phyloP scores from a whole-genome alignment of 2,329 filamentous ascomycete species.

The Aspergillus brunneoviolaceus region DNA sequence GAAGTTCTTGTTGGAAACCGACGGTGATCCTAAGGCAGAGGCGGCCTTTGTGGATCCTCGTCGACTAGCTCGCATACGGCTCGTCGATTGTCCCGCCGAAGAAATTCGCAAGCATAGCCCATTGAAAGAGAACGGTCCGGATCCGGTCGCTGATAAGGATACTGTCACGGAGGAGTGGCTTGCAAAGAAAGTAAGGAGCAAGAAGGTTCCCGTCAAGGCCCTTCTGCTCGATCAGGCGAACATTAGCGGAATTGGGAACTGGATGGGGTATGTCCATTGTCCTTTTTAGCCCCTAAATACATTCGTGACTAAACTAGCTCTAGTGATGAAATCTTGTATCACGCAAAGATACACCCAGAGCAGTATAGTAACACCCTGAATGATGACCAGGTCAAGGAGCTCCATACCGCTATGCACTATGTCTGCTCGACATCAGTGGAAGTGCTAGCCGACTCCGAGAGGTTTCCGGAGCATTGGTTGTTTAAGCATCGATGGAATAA shows the following conservation, averaged over 20 bases:
- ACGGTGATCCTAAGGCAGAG: conserved; percentile 60
- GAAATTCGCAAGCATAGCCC: conserved; percentile 75
- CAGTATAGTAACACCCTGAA: conserved; percentile 84
- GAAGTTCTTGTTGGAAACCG: conserved; percentile 78
- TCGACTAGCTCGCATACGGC: conserved; percentile 72
- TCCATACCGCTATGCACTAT: conserved; percentile 72
- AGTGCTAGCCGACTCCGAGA: conserved; percentile 73
- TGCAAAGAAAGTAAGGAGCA: conserved; percentile 65
- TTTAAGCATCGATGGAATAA: conserved; percentile 90
- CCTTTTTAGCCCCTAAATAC: not conserved
- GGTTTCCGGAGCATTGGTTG: conserved; percentile 84
- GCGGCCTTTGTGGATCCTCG: conserved; percentile 82
- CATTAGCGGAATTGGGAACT: conserved; percentile 93
- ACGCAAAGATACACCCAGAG: conserved; percentile 85
- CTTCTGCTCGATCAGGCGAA: conserved; percentile 82
- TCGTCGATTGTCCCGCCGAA: conserved; percentile 76
- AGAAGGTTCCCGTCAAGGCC: conserved; percentile 85
- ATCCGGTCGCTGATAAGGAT: conserved; percentile 81
- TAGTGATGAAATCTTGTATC: conserved; percentile 84
- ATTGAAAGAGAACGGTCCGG: conserved; percentile 87
- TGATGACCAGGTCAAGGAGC: conserved; percentile 66
- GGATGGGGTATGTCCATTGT: conserved; percentile 66
- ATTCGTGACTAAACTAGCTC: conserved; percentile 8
- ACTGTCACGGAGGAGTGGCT: conserved; percentile 76
- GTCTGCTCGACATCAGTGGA: conserved; percentile 80